These are phyloP conservation scores for Antitrichia curtipendula DNA, from an alignment of 225 moss, liverwort and hornwort genomes.

Conservation along the genomic window DNA sequence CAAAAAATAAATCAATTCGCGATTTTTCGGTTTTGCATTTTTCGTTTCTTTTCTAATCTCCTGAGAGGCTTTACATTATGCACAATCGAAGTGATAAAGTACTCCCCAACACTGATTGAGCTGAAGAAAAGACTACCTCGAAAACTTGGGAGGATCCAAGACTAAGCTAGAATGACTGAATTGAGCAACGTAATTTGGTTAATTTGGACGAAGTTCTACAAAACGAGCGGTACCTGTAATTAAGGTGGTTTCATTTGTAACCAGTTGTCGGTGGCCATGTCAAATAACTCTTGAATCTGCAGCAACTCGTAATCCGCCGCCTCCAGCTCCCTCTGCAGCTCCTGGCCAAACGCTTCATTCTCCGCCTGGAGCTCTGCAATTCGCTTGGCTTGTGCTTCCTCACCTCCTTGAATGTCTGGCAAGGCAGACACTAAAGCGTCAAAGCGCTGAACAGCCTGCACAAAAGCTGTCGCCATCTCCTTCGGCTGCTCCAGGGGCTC, in stretches of 20 bases:
- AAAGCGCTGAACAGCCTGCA: constrained; percentile 79
- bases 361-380: constrained; percentile 81
- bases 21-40: no score
- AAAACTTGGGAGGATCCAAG: background rate
- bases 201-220: background rate
- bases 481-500: constrained; percentile 66
- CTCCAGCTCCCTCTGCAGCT: constrained; percentile 72
- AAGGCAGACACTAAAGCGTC: constrained; percentile 79
- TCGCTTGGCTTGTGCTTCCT: constrained; percentile 73
- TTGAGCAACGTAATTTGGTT: background rate
- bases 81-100: background rate
- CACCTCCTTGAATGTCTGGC: constrained; percentile 69
- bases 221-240: background rate
- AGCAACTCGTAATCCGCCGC: constrained; percentile 62
- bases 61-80: background rate
- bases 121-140: background rate
- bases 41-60: no score
- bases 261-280: constrained; percentile 83
- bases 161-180: background rate
- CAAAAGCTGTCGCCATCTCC: constrained; percentile 59
- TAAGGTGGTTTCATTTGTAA: constrained; percentile 73
- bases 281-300: constrained; percentile 75
- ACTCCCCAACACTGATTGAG: background rate
- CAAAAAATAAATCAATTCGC: background rate
- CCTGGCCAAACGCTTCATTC: constrained; percentile 74